Percentiles rank a stretch among this genome's conserved stretches.
Evolutionary conservation across 2,329 filamentous ascomycete genomes (phyloP).

Genomic region (Graphiopsis chlorocephala): DNA sequence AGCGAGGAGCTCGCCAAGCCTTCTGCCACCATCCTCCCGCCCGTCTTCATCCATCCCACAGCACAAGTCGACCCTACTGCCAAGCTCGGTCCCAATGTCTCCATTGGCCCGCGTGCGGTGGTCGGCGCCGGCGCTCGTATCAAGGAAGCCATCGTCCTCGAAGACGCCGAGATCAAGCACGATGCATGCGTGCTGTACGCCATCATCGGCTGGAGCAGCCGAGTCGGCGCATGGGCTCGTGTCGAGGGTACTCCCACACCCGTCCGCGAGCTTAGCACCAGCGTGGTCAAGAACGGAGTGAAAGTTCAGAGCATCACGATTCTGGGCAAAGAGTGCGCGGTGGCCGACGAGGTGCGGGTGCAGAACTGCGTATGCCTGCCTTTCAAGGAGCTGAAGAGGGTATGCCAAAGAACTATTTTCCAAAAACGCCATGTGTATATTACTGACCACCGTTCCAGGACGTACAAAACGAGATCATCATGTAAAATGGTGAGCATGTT

Average conservation of each 20-base stretch:
- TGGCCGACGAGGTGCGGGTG: constrained; percentile 90
- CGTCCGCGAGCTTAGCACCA: constrained; percentile 83
- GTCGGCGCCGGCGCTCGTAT: constrained; percentile 85
- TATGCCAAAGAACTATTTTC: background rate
- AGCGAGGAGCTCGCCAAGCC: constrained; percentile 79
- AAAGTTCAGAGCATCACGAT: constrained; percentile 99
- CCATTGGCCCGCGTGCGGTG: constrained; percentile 81
- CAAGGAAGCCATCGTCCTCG: constrained; percentile 94
- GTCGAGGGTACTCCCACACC: constrained; percentile 93
- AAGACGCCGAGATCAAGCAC: constrained; percentile 93
- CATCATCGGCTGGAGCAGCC: constrained; percentile 95
- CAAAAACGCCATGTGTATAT: too few species aligned
- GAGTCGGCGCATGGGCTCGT: constrained; percentile 94
- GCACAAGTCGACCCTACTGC: constrained; percentile 89
- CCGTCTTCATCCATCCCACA: constrained; percentile 92
- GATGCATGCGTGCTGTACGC: constrained; percentile 93
- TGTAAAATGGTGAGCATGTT: background rate
- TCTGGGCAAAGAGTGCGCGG: constrained; percentile 89
- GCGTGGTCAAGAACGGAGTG: constrained; percentile 94
- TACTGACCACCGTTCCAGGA: background rate
- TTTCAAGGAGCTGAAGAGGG: constrained; percentile 97
- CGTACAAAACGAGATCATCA: constrained; percentile 17
- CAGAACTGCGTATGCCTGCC: constrained; percentile 98
- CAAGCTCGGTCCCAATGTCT: constrained; percentile 95
- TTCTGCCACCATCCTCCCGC: constrained; percentile 82